A percentile compares a stretch with the other conserved stretches of the same genome.
Evolutionary conservation across 2,329 filamentous ascomycete species (phyloP).

Genomic region (Clarireedia monteithiana): DNA sequence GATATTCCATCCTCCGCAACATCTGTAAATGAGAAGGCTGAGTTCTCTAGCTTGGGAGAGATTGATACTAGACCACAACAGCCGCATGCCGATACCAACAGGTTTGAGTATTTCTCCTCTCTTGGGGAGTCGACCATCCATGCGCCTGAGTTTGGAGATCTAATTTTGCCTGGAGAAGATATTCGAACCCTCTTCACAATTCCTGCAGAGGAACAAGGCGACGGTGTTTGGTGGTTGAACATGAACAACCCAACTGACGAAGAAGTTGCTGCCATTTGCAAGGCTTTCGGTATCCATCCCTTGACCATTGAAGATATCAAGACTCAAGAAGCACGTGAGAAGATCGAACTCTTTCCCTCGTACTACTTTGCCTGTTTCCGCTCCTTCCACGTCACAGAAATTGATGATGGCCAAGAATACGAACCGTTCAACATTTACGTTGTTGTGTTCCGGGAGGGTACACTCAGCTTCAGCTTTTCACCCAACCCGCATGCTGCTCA

Average conservation of each 20-base stretch:
- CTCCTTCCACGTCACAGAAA: slow-evolving; percentile 74
- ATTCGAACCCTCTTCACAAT: slow-evolving; percentile 78
- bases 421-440: slow-evolving; percentile 96
- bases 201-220: slow-evolving; percentile 53
- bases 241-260: slow-evolving; percentile 84
- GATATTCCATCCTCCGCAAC: slow-evolving; percentile 43
- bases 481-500: slow-evolving; percentile 81
- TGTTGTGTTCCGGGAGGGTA: slow-evolving; percentile 90
- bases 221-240: slow-evolving; percentile 98
- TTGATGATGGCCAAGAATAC: slow-evolving; percentile 74
- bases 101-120: slow-evolving; percentile 96
- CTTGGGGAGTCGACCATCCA: slow-evolving; percentile 91
- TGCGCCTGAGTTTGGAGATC: slow-evolving; percentile 77
- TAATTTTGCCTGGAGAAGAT: slow-evolving; percentile 82
- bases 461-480: slow-evolving; percentile 88
- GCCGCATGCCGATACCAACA: slow-evolving; percentile 57
- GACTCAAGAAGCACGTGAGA: slow-evolving; percentile 92
- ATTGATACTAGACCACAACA: slow-evolving; percentile 21
- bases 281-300: slow-evolving; percentile 91
- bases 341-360: slow-evolving; percentile 93
- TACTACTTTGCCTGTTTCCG: slow-evolving; percentile 99
- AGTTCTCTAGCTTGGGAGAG: slow-evolving; percentile 32
- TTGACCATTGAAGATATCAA: slow-evolving; percentile 94
- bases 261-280: slow-evolving; percentile 80
- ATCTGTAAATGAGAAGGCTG: slow-evolving; percentile 42